Base-by-base conservation (phyloP, 441 rosid genomes). In the Populus hybrid region DNA sequence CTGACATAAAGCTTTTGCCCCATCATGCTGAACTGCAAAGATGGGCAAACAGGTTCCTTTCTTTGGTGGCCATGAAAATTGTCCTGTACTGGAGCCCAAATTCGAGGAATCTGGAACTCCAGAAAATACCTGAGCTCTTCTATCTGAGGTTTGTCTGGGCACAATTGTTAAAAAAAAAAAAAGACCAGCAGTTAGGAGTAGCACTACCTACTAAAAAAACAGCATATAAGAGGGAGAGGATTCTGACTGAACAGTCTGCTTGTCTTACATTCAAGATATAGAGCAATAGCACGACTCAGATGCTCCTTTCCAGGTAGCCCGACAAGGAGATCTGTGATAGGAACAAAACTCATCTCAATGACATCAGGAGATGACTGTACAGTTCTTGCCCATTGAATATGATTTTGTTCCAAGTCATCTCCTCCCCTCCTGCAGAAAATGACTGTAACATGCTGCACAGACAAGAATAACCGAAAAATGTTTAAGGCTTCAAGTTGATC, bases 31-130 rank as follows among this genome's bases (percentile, higher is more conserved):
- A 92, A 92, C 66, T 92, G 94, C 74, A 92, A 70, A 77, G 88
- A 90, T 73, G 89, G 94, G 83, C 94, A 92, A 85, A 92, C 85
- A 69, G 96, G 96, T 77, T 90, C 96, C 89, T 92, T 92, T 79
- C 94, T 86, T 67, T 79, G 92, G 72, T 74, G 84, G 61, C 93
- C 89, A 24, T 87, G 89, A 75, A 90, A 77, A 68, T 77, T 87
- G 74, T 86, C 87, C 67, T 76, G 90, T 69, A 81, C 46, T 67
- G 96, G 96, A 83, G 96, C 92, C 96, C 96, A 91, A 42, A 87
- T 23, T 57, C 89, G 82, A 69, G 90, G 89, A 69, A 90, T 85
- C 84, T 90, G 95, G 74, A 91, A 91, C 85, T 91, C 95, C 70
- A 91, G 70, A 82, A 91, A 91, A 79, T 84, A 91, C 76, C 90